Evolutionary conservation across 495 filamentous ascomycete species (phyloP), one percentile per base, ranked within the genome.

Genomic region (Jackrogersella minutella): DNA sequence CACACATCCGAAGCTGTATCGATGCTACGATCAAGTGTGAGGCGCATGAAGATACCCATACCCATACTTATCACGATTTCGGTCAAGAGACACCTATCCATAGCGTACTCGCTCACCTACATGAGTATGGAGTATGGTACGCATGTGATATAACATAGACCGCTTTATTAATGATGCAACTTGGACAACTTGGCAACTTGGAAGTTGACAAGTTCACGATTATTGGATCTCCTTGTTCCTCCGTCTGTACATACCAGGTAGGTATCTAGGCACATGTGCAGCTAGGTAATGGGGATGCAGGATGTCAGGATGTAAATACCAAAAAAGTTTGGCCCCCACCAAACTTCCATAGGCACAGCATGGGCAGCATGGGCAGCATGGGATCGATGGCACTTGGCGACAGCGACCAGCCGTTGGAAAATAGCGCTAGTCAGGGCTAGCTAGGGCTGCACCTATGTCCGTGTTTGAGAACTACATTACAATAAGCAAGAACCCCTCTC

Each of bases 321-420:
- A n/a, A n/a, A n/a, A n/a, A n/a, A n/a, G n/a, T n/a, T 40, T n/a
- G 40, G 59, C 59, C 59, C 59, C 59, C 47, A 62, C 24, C 19
- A 24, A 26, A 47, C 14, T 39, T n/a, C n/a, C n/a, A n/a, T n/a
- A n/a, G n/a, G n/a, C n/a, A n/a, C n/a, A n/a, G n/a, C n/a, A n/a
- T n/a, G n/a, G n/a, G n/a, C n/a, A n/a, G n/a, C n/a, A n/a, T n/a
- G n/a, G n/a, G n/a, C n/a, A n/a, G n/a, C n/a, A 53, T 53, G 37
- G 33, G 22, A 53, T 5, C 30, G 55, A 36, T 28, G 26, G 39
- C 21, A 43, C 28, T 43, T 64, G 36, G 46, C 53, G 52, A 56
- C 39, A 60, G 50, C 26, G 44, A 28, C 57, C 53, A 66, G 34
- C 63, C 63, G 50, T 66, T 55, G 47, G 39, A 55, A n/a, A 56